Evolutionary conservation across 1,284 basidiomycete genomes (phyloP), one percentile per base, ranked within the genome.

Genomic region (Lignosus rhinocerotis): DNA sequence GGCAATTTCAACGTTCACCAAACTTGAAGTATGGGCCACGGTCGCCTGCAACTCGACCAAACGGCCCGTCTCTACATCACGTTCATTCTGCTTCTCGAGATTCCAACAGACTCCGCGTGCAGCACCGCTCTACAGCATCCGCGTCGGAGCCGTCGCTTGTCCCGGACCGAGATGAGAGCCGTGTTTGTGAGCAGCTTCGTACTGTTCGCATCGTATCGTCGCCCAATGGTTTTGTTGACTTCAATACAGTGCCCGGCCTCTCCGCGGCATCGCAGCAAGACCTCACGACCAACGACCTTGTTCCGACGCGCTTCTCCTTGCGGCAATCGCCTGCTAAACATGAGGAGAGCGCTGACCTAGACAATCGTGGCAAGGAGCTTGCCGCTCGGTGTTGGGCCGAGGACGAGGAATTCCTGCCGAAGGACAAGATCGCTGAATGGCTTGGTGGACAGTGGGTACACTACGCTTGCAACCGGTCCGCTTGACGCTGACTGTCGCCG

Each of bases 351-450:
- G 76, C 72, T 19, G 86, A 87, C 63, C 72, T 85, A 55, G 88
- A 93, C 56, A 76, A 80, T 30, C 81, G 84, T 60, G 94, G 86
- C 0, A 85, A 84, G 66, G 87, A 88, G 51, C 73, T 93, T 45
- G 95, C 96, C 0, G 74, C 78, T 49, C 84, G 87, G 58, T 95
- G 93, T 71, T 93, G 92, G 84, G 82, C 86, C n/a, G 93, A 95
- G 69, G 93, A 98, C 69, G 87, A 90, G 64, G 81, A 82, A 3
- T 95, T 95, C 71, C 72, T 96, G 63, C 80, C 85, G 19, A 88
- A 88, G 67, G 94, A 96, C 67, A 96, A 96, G 78, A 93, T 98
- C 67, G 94, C 96, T 1, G 93, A 97, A 73, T 98, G 94, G 88
- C 79, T 99, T 42, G 96, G 96, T 63, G 90, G 93, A 69, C 78